Evolutionary conservation across 2,329 filamentous ascomycete species (phyloP), one percentile per base, ranked within the genome.

Genomic region (Aspergillus sp.): DNA sequence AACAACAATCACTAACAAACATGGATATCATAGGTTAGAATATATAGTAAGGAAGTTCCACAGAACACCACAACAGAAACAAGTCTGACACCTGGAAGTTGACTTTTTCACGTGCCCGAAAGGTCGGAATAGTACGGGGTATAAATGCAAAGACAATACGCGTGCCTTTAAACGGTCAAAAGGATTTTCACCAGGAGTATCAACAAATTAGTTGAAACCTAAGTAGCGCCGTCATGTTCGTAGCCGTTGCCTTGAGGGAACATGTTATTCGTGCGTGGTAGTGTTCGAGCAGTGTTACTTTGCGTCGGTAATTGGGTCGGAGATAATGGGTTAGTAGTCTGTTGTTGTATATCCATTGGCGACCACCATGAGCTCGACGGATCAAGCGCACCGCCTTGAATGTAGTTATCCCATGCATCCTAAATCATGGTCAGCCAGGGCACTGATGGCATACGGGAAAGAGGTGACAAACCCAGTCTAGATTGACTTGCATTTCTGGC

Each of bases 351-450:
- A 49, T 79, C 76, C 59, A 70, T 69, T 51, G 73, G 72, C 17
- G 72, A 70, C 78, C 77, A 81, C 59, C 76, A 73, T 52, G 75
- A 75, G 47, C 72, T 78, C 15, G 75, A 67, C 9, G 75, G 70
- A 52, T 82, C 81, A 38, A 81, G 65, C 7, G 72, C 81, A 6
- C 85, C 81, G 56, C 85, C 86, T 72, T 90, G 87, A 52, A 90
- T 85, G 68, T 89, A 90, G 7, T 83, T 85, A 71, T 91, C 88
- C 87, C 87, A 90, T 30, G 87, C 86, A 64, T 89, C 85, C 87
- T 89, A 66, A 7, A 41, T 30, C 66, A 31, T 51, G 54, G 54
- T 57, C 46, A 70, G 72, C 78, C 59, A 15, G 17, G 11, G 11
- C 34, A 41, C 34, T 15, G 34, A 41, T 17, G 4, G 34, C 15